phyloP scores from a whole-genome alignment of 345 rosid genomes.

The Citrus sp. region DNA sequence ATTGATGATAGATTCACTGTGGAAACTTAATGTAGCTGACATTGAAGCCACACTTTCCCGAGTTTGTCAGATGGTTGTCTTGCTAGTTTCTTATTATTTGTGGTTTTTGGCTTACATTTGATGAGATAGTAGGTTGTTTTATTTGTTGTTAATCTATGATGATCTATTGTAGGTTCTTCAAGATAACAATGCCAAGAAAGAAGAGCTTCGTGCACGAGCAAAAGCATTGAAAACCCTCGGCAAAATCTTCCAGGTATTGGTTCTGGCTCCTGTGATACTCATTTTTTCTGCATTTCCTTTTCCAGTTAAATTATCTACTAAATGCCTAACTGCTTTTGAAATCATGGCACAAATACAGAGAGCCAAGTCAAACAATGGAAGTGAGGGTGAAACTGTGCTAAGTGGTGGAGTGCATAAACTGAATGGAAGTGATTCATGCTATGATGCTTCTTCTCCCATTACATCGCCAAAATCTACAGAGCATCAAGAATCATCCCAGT shows the following conservation, averaged over 20 bases:
- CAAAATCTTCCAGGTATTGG: slow-evolving; percentile 82
- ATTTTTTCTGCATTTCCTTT: not conserved
- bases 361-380: slow-evolving; percentile 56
- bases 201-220: slow-evolving; percentile 88
- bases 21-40: slow-evolving; percentile 99
- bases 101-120: slow-evolving; percentile 17
- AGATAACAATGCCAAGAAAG: slow-evolving; percentile 76
- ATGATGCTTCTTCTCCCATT: slow-evolving; percentile 34
- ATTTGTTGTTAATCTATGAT: slow-evolving; percentile 19
- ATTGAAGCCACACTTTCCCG: slow-evolving; percentile 92
- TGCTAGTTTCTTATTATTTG: slow-evolving; percentile 22
- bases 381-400: slow-evolving; percentile 47
- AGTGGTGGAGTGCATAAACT: slow-evolving; percentile 35
- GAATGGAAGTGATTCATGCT: slow-evolving; percentile 48
- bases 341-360: slow-evolving; percentile 39
- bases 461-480: slow-evolving; percentile 44
- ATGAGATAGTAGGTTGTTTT: slow-evolving; percentile 2
- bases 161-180: slow-evolving; percentile 82
- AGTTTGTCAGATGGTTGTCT: slow-evolving; percentile 94
- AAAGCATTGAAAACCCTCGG: slow-evolving; percentile 93
- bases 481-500: slow-evolving; percentile 42
- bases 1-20: slow-evolving; percentile 87
- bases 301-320: not conserved
- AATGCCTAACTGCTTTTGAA: slow-evolving; percentile 1
- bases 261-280: not conserved